phyloP scores from a whole-genome alignment of 805 yeast genomes.

The Saccharomycopsis vini region DNA sequence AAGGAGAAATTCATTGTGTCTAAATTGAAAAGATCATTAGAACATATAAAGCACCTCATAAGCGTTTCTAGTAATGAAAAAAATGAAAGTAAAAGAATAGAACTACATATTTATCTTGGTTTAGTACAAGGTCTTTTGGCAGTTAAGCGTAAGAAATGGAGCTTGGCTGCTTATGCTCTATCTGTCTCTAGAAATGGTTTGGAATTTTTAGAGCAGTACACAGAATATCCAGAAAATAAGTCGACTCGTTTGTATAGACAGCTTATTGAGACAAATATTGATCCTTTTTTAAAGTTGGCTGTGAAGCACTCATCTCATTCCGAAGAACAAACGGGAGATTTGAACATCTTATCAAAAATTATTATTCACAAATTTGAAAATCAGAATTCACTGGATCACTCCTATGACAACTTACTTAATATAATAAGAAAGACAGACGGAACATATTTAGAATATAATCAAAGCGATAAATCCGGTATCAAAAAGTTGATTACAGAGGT shows the following conservation, averaged over 20 bases:
- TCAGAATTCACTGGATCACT: constrained; percentile 16
- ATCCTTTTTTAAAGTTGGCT: constrained; percentile 55
- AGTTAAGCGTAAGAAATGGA: constrained; percentile 49
- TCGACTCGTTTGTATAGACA: constrained; percentile 38
- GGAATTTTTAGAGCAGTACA: constrained; percentile 38
- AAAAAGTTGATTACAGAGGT: constrained; percentile 36
- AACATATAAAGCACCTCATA: constrained; percentile 34
- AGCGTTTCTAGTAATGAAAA: constrained; percentile 8
- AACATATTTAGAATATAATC: constrained; percentile 20
- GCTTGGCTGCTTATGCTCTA: constrained; percentile 38
- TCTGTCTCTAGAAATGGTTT: constrained; percentile 56
- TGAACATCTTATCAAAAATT: constrained; percentile 19
- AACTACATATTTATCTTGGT: constrained; percentile 34
- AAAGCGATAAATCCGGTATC: constrained; percentile 20
- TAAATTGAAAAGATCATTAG: constrained; percentile 57
- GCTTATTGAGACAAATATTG: constrained; percentile 48
- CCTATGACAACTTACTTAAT: constrained; percentile 29
- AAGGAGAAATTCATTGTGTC: constrained; percentile 46
- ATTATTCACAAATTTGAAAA: constrained; percentile 25
- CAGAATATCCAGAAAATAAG: constrained; percentile 19
- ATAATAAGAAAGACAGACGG: constrained; percentile 32
- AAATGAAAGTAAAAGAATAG: constrained; percentile 8
- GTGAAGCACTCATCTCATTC: constrained; percentile 30
- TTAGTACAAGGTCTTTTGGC: constrained; percentile 44
- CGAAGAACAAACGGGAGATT: constrained; percentile 21